Conservation (phyloP, 257 asterid genomes). For the Scutellaria minor region DNA sequence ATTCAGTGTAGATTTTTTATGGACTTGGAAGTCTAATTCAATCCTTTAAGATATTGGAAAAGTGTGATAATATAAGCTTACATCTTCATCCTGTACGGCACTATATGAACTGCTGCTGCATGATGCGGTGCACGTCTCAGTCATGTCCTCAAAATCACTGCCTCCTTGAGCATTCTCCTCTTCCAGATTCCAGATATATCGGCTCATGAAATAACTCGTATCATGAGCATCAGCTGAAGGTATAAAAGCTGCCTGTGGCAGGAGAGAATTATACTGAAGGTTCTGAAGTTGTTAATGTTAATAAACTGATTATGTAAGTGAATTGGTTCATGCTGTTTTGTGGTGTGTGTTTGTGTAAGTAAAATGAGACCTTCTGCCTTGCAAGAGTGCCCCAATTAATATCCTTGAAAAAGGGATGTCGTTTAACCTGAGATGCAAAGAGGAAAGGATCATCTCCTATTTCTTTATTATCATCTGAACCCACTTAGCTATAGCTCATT, state of each 20-base stretch:
- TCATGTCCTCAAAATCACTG: slow-evolving; percentile 79
- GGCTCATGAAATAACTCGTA: slow-evolving; percentile 98
- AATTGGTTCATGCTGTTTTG: slow-evolving; percentile 4
- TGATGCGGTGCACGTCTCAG: slow-evolving; percentile 74
- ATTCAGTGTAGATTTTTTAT: not conserved
- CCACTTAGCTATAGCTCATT: slow-evolving; percentile 28
- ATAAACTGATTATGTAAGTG: slow-evolving; percentile 10
- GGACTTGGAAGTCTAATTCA: not conserved
- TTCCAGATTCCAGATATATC: slow-evolving; percentile 92
- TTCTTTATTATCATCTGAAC: slow-evolving; percentile 22
- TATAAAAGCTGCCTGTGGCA: slow-evolving; percentile 84
- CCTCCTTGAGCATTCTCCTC: slow-evolving; percentile 72
- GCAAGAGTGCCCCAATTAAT: slow-evolving; percentile 92
- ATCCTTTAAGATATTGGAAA: slow-evolving; percentile 20
- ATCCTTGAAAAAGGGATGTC: slow-evolving; percentile 72
- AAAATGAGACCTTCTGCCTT: slow-evolving; percentile 77
- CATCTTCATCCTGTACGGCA: slow-evolving; percentile 82
- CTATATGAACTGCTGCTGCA: slow-evolving; percentile 80
- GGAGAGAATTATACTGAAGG: slow-evolving; percentile 26
- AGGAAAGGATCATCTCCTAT: slow-evolving; percentile 20
- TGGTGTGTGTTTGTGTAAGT: slow-evolving; percentile 2
- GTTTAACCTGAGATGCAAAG: slow-evolving; percentile 67
- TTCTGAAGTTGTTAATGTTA: slow-evolving; percentile 23
- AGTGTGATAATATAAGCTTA: slow-evolving; percentile 38
- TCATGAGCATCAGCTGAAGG: slow-evolving; percentile 85